Evolutionary conservation across 2,329 filamentous ascomycete genomes (phyloP).

Genomic region (Periglandula ipomoeae): DNA sequence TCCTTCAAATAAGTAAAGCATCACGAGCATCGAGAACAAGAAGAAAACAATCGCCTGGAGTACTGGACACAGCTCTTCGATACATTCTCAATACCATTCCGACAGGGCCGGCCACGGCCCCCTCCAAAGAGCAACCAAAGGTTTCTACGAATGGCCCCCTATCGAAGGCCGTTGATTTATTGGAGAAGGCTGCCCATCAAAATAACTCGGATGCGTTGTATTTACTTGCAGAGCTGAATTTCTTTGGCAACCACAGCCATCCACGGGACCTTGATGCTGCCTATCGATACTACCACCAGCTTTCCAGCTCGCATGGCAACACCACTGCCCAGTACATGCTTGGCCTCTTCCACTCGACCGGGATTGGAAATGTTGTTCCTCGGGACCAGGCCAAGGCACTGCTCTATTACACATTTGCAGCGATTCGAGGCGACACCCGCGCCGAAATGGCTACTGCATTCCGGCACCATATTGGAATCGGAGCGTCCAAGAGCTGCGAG

Average conservation of each 20-base stretch:
- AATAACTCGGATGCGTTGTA: slow-evolving; percentile 79
- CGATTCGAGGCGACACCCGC: slow-evolving; percentile 68
- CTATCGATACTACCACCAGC: slow-evolving; percentile 69
- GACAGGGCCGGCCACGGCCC: slow-evolving; percentile 37
- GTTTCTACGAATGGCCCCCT: slow-evolving; percentile 32
- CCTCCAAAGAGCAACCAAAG: slow-evolving; percentile 26
- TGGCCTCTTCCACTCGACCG: slow-evolving; percentile 91
- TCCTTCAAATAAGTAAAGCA: slow-evolving; percentile 40
- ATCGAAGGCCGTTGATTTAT: slow-evolving; percentile 40
- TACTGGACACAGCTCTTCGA: slow-evolving; percentile 32
- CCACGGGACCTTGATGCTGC: slow-evolving; percentile 72
- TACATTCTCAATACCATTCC: slow-evolving; percentile 40
- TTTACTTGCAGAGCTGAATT: slow-evolving; percentile 87
- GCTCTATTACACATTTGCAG: slow-evolving; percentile 90
- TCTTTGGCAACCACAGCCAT: slow-evolving; percentile 88
- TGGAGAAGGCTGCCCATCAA: slow-evolving; percentile 41
- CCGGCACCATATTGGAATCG: slow-evolving; percentile 76
- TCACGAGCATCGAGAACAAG: slow-evolving; percentile 35
- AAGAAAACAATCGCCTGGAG: slow-evolving; percentile 33
- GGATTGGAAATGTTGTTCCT: slow-evolving; percentile 71
- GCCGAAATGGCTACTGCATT: slow-evolving; percentile 93
- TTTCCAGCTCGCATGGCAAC: slow-evolving; percentile 73
- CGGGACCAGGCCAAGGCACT: slow-evolving; percentile 85
- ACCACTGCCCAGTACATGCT: slow-evolving; percentile 93
- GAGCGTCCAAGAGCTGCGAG: slow-evolving; percentile 78